phyloP scores from a whole-genome alignment of 2,329 filamentous ascomycete species.

The Aspergillus jensenii region DNA sequence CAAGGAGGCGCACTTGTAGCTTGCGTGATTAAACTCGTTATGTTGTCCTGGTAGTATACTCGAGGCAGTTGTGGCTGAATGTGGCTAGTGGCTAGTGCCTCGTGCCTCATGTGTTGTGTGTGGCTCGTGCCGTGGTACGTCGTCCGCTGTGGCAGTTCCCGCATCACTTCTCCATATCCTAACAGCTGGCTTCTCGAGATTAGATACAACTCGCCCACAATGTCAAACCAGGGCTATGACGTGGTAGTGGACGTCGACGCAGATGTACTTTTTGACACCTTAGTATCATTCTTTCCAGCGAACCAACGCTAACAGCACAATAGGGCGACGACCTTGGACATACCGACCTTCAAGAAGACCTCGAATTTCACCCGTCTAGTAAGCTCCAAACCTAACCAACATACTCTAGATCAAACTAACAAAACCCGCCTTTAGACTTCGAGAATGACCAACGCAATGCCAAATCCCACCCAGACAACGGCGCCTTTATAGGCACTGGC shows the following conservation, averaged over 20 bases:
- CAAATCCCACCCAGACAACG: conserved; percentile 49
- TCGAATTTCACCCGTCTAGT: conserved; percentile 96
- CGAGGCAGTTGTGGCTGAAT: neutral
- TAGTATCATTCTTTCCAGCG: neutral
- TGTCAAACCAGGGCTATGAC: conserved; percentile 89
- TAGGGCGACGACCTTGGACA: conserved; percentile 97
- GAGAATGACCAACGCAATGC: conserved; percentile 57
- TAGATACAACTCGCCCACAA: conserved; percentile 41
- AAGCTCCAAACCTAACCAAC: conserved; percentile 24
- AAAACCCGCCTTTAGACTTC: conserved; percentile 58
- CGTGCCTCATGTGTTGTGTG: conserved; percentile 27
- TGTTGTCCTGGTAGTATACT: neutral
- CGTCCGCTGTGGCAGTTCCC: conserved; percentile 27
- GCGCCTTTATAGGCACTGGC: conserved; percentile 47
- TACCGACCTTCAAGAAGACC: conserved; percentile 96
- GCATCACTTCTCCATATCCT: conserved; percentile 14
- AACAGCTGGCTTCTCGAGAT: conserved; percentile 14
- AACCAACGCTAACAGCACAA: conserved; percentile 13
- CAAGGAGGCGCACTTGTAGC: too few species aligned
- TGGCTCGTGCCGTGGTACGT: conserved; percentile 28
- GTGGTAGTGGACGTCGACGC: conserved; percentile 97
- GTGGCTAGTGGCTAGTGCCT: conserved; percentile 27
- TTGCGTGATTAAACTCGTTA: neutral
- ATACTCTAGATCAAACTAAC: neutral
- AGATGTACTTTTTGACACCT: conserved; percentile 60